Percentiles rank a stretch among this genome's conserved stretches.
These are phyloP conservation scores for Mycosarcoma mackinlayi DNA, from an alignment of 1,284 basidiomycete genomes.

Conservation along the genomic window DNA sequence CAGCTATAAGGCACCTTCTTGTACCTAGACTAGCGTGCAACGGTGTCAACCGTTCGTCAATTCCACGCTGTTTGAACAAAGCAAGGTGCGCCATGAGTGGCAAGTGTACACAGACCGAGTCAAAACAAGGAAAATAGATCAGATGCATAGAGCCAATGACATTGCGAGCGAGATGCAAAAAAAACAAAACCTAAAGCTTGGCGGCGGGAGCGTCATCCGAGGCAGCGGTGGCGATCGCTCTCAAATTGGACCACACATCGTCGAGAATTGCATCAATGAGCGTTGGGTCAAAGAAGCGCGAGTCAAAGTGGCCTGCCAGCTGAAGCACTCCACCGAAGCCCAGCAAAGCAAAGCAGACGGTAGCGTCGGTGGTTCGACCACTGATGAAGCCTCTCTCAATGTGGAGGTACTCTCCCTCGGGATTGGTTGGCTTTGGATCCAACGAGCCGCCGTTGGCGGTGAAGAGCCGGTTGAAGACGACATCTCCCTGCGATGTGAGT, in stretches of 20 bases:
- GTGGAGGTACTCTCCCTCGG: slow-evolving; percentile 11
- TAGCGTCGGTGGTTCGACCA: slow-evolving; percentile 29
- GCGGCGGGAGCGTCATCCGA: slow-evolving; percentile 9
- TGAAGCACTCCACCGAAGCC: slow-evolving; percentile 13
- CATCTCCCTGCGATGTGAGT: slow-evolving; percentile 28
- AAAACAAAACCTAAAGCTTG: slow-evolving; percentile 21
- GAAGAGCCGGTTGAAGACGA: slow-evolving; percentile 17
- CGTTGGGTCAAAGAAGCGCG: slow-evolving; percentile 32
- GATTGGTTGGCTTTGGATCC: slow-evolving; percentile 9
- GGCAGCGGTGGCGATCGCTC: slow-evolving; percentile 9
- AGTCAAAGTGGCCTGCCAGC: slow-evolving; percentile 29
- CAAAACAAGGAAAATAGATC: too few relatives aligned
- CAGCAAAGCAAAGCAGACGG: slow-evolving; percentile 32
- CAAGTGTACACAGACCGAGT: too few relatives aligned
- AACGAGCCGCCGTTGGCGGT: slow-evolving; percentile 19
- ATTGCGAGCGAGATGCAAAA: too few relatives aligned
- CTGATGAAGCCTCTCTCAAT: slow-evolving; percentile 1
- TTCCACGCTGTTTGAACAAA: too few relatives aligned
- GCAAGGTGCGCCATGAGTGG: too few relatives aligned
- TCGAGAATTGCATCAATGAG: slow-evolving; percentile 28
- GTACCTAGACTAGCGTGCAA: too few relatives aligned
- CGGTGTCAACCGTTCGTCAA: too few relatives aligned
- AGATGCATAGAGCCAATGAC: too few relatives aligned
- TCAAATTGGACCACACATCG: slow-evolving; percentile 14
- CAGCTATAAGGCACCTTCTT: neutral